Evolutionary conservation across 2,329 filamentous ascomycete genomes (phyloP), one percentile per base, ranked within the genome.

Genomic region (Penicillium sclerotiorum): DNA sequence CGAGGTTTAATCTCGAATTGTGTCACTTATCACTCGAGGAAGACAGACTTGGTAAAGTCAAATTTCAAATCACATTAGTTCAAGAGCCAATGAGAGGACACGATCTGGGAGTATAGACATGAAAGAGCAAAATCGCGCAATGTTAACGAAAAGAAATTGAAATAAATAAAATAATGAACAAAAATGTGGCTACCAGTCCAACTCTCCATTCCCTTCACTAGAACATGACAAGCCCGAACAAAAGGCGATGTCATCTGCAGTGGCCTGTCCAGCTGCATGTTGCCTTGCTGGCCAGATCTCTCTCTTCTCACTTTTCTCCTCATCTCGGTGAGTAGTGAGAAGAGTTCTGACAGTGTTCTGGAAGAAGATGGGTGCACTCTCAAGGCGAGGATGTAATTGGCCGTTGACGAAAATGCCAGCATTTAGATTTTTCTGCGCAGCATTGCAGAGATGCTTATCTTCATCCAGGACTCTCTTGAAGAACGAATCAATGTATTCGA

Each of bases 381-480:
- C 84, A 68, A 81, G 76, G 28, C 73, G 69, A 0, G 84, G 82
- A 63, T 86, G 83, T 63, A 86, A 69, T 65, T 84, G 79, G 42
- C 83, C 83, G 60, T 82, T 85, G 62, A 84, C 71, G 55, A 84
- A 86, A 27, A 85, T 76, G 4, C 83, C 82, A 0, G 77, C 73
- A 63, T 81, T 80, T 53, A 86, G 73, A 64, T 86, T 86, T 64
- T 75, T 75, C 63, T 86, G 83, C 0, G 80, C 77, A 5, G 73
- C 74, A 55, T 76, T 71, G 69, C 82, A 86, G 18, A 86, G 77
- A 21, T 79, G 73, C 61, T 86, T 86, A 69, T 86, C 83, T 64
- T 87, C 84, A 1, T 76, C 76, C 77, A 85, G 80, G 65, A 86
- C 78, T 37, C 80, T 79, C 70, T 84, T 84, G 74, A 85, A 86